Base-by-base conservation (phyloP, 108 stramenopile genomes). In the Nannochloropsis salina region DNA sequence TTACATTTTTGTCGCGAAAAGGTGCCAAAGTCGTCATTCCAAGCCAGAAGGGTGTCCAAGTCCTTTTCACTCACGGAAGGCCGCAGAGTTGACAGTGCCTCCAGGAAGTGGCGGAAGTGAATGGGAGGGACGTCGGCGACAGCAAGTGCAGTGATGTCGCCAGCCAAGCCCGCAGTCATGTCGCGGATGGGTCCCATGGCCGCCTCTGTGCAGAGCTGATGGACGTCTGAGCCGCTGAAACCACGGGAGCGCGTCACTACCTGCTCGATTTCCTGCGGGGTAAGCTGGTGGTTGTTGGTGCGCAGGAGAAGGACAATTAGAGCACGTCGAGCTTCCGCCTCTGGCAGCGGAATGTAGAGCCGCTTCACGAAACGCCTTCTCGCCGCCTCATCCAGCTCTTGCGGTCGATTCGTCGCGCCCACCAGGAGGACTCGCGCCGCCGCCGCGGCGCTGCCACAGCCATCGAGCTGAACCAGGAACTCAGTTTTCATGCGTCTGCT, bases 321-420 rank as follows among this genome's bases (percentile, higher is more conserved):
- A 41, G 86, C 85, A 74, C 89, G 88, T 9, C 99, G 92, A 81
- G 94, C 97, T 3, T 44, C 84, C 45, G 91, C 89, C 8, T 93
- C 93, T 9, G 99, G 99, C 41, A 99, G 91, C 9, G 98, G 97
- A 83, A 99, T 96, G 90, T 99, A 99, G 79, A 99, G 87, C 0
- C 93, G 90, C 82, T 93, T 93, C 44, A 93, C 92, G 45, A 94
- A 94, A n/a, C 98, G 93, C 81, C 98, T 88, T n/a, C 99, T 93
- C 1, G 98, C 99, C 1, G 99, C 99, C 89, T 99, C 98, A 88
- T 99, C 98, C 74, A 99, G 91, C 90, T 99, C 99, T 82, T 97
- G 95, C 6, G 99, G 99, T 42, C 95, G 89, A 87, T 99, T 99
- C 0, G 99, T 99, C 0, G 98, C 98, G 31, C 99, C 99, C 84